These are phyloP conservation scores for Citrullus mucosospermus DNA, from an alignment of 306 rosid genomes.

Conservation along the genomic window DNA sequence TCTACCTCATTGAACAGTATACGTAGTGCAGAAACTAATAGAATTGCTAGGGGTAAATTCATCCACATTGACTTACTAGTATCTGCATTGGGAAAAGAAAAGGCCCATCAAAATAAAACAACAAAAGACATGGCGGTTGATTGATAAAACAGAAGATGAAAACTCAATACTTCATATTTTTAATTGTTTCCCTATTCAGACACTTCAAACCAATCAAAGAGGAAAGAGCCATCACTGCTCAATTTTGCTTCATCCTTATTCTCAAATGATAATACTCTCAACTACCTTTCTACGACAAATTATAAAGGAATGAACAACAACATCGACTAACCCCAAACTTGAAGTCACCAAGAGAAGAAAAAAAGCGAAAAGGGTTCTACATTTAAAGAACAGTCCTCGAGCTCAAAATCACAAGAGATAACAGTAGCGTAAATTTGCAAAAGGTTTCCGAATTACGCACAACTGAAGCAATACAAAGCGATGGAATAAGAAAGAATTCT, in stretches of 20 bases:
- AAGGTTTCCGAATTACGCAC: background rate
- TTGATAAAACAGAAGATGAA: background rate
- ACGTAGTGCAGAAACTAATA: constrained; percentile 55
- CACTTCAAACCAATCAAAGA: background rate
- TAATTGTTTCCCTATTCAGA: background rate
- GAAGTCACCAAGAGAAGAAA: background rate
- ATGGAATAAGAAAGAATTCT: constrained; percentile 9
- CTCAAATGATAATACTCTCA: background rate
- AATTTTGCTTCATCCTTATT: background rate
- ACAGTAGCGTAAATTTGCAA: background rate
- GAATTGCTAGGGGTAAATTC: constrained; percentile 73
- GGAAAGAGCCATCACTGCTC: background rate
- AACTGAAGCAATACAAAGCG: background rate
- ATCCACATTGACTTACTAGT: constrained; percentile 95
- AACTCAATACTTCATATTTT: background rate
- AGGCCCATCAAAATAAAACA: background rate
- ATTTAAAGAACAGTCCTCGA: background rate
- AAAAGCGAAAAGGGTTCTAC: background rate
- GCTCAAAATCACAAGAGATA: background rate
- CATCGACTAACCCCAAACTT: background rate
- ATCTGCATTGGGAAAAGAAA: constrained; percentile 28
- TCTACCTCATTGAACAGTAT: constrained; percentile 58
- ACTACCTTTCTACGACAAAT: background rate
- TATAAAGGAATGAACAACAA: background rate
- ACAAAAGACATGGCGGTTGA: background rate